These are phyloP conservation scores for Linanthus parryae DNA, from an alignment of 148 eudicot genomes.

Conservation along the genomic window DNA sequence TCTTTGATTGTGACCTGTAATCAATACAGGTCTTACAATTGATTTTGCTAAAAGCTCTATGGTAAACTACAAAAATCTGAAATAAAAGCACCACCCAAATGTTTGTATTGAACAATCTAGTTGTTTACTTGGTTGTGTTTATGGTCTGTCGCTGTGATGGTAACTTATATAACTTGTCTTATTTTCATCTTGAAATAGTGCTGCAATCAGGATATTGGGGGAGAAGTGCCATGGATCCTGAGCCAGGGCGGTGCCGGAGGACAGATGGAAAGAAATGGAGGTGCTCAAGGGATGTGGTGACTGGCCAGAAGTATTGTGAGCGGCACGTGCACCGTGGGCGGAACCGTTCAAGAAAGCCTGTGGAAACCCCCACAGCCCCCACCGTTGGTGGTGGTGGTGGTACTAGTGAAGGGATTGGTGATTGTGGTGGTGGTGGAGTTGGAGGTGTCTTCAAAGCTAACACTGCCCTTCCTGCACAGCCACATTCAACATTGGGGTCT, in stretches of 20 bases:
- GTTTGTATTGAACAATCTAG: too few relatives aligned
- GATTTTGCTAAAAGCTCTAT: too few relatives aligned
- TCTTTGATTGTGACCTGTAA: too few relatives aligned
- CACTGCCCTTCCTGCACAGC: conserved; percentile 1
- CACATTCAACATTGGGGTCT: background rate
- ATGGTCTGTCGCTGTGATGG: too few relatives aligned
- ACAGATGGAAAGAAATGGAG: conserved; percentile 99
- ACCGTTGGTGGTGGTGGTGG: conserved; percentile 14
- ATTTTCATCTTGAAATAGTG: conserved; percentile 29
- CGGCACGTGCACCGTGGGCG: conserved; percentile 95
- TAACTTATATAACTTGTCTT: too few relatives aligned
- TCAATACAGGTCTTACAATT: too few relatives aligned
- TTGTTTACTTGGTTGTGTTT: too few relatives aligned
- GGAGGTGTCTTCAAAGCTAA: conserved; percentile 8
- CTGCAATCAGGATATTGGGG: conserved; percentile 88
- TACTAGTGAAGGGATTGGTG: conserved; percentile 1
- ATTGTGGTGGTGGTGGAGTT: conserved; percentile 15
- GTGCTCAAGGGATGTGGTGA: conserved; percentile 85
- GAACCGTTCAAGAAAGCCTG: conserved; percentile 99
- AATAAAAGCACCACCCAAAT: too few relatives aligned
- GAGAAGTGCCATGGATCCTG: conserved; percentile 78
- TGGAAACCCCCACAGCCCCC: conserved; percentile 75
- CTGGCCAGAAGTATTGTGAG: conserved; percentile 88
- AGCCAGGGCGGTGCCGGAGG: conserved; percentile 89
- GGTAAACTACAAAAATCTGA: too few relatives aligned